Base-by-base conservation (phyloP, 2,329 filamentous ascomycete species). In the Torrubiellomyces zombiae region DNA sequence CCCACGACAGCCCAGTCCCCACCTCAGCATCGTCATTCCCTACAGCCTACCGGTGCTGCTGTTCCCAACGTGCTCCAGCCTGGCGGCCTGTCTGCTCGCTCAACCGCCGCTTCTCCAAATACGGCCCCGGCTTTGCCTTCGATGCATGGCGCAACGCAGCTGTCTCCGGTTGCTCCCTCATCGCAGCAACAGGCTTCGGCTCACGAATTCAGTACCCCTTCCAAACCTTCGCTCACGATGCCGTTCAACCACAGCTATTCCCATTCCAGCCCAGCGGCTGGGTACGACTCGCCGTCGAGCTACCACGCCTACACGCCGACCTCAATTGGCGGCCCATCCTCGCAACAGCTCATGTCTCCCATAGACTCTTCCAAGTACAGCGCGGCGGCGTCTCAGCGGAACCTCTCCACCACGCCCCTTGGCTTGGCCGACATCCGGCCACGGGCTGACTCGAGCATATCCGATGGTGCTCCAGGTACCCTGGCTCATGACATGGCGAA, bases 351-450 rank as follows among this genome's bases (percentile, higher is more conserved):
- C 53, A 63, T 68, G 45, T 67, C 67, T 24, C 60, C 65, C 5
- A 55, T 53, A 29, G 61, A 65, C 30, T 36, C 39, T 19, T 38
- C 53, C 29, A 71, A 68, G 38, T 74, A 72, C 46, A 55, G 50
- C 35, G 55, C 60, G 20, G 57, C 67, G 7, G 63, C 58, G 24
- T 70, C 52, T 47, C 75, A 55, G 63, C 67, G 67, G 34, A 65
- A 60, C 31, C 53, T 73, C 26, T 79, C 81, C 36, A 86, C 89
- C 46, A 92, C 85, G 7, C 86, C 86, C 3, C 64, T 95, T 16
- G 89, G 83, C 10, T 67, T 95, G 21, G 80, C 83, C 32, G 86
- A 95, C 49, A 94, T 95, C 46, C 67, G 86, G 30, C 82, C 83
- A 8, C 71, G 82, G 29, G 78, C 79, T 35, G 81, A 93, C 44